Evolutionary conservation across 2,329 filamentous ascomycete species (phyloP).

Genomic region (Leptoxyphium fumago): DNA sequence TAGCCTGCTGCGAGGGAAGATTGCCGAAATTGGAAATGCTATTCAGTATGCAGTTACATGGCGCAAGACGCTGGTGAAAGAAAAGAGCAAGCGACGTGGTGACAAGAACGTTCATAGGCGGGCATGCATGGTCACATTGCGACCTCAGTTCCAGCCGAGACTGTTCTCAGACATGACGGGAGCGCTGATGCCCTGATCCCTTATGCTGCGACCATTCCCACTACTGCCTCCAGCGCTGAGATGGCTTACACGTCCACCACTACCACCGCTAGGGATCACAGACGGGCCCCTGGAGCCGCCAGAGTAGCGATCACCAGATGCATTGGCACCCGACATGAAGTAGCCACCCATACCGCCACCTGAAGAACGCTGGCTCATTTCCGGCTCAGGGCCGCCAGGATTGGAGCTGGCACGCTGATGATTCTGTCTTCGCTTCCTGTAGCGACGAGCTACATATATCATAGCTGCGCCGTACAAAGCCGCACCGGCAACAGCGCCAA

Average conservation of each 20-base stretch:
- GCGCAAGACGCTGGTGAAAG: slow-evolving; percentile 2
- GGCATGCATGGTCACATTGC: not conserved
- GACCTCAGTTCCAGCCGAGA: slow-evolving; percentile 73
- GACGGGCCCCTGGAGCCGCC: not conserved
- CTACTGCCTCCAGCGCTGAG: slow-evolving; percentile 44
- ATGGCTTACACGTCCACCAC: slow-evolving; percentile 24
- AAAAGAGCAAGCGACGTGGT: too few relatives aligned
- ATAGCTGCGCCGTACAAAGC: slow-evolving; percentile 86
- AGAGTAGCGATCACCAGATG: slow-evolving; percentile 19
- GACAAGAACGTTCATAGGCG: not conserved
- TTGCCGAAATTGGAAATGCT: not conserved
- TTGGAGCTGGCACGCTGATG: slow-evolving; percentile 68
- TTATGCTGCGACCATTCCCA: slow-evolving; percentile 48
- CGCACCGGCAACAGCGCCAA: slow-evolving; percentile 63
- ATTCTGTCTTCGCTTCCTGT: slow-evolving; percentile 57
- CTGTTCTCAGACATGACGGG: slow-evolving; percentile 91
- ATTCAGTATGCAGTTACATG: slow-evolving; percentile 1
- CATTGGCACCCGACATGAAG: slow-evolving; percentile 55
- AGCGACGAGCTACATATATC: slow-evolving; percentile 82
- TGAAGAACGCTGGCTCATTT: slow-evolving; percentile 24
- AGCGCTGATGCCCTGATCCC: slow-evolving; percentile 66
- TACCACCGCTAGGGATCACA: slow-evolving; percentile 23
- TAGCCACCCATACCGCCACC: slow-evolving; percentile 27
- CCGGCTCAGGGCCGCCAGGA: slow-evolving; percentile 50
- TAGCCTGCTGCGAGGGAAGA: not conserved